Percentiles rank a stretch among this genome's conserved stretches.
Evolutionary conservation across 164 flowering plant genomes (phyloP).

Genomic region (Annona squamosa): DNA sequence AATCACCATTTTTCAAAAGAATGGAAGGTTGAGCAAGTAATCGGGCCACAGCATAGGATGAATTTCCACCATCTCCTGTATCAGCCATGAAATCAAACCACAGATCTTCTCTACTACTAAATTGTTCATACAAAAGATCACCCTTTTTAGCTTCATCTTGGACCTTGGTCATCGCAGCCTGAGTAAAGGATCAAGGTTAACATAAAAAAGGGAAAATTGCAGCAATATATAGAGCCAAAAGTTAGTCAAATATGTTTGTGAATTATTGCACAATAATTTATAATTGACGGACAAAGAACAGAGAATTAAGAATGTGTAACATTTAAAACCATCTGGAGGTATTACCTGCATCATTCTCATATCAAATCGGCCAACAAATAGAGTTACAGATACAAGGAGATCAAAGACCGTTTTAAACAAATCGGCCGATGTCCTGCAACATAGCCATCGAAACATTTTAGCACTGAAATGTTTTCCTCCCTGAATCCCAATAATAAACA

Average conservation of each 20-base stretch:
- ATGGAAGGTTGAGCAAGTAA: conserved; percentile 88
- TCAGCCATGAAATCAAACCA: conserved; percentile 99
- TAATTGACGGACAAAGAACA: background rate
- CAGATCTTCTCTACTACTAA: conserved; percentile 63
- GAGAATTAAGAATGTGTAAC: background rate
- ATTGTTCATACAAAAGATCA: conserved; percentile 75
- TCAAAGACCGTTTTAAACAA: conserved; percentile 96
- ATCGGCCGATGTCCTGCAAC: conserved; percentile 95
- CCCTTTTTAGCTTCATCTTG: conserved; percentile 43
- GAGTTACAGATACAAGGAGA: conserved; percentile 93
- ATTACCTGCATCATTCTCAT: conserved; percentile 99
- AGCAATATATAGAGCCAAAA: background rate
- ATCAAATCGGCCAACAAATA: conserved; percentile 98
- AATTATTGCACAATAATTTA: background rate
- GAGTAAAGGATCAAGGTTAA: conserved; percentile 9
- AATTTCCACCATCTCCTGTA: conserved; percentile 99
- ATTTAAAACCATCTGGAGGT: background rate
- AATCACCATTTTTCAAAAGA: conserved; percentile 24
- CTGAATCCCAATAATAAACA: background rate
- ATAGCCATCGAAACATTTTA: conserved; percentile 11
- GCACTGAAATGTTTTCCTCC: background rate
- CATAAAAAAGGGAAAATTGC: background rate
- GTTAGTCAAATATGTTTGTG: background rate
- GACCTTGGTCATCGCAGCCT: conserved; percentile 89
- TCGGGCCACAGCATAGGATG: conserved; percentile 83